Conservation (phyloP, 148 eudicot genomes). For the Nepenthes gracilis region DNA sequence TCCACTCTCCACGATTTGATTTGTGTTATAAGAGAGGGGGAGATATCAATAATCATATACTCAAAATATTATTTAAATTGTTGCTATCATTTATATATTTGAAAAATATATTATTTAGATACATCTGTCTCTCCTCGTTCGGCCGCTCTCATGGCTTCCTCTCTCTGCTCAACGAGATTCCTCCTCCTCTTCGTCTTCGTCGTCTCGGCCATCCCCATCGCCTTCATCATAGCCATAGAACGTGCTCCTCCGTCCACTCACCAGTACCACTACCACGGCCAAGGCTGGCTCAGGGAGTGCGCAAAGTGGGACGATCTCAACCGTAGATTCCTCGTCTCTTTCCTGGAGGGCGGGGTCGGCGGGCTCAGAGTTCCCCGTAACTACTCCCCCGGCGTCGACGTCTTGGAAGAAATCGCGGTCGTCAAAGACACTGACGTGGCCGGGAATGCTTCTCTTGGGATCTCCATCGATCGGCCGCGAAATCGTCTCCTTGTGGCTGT, state of each 20-base stretch:
- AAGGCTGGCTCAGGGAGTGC: slow-evolving; percentile 58
- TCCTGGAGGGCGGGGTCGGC: slow-evolving; percentile 70
- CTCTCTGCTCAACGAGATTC: background rate
- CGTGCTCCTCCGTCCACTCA: slow-evolving; percentile 32
- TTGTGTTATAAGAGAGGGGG: too few species aligned
- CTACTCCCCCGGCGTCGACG: background rate
- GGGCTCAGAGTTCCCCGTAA: slow-evolving; percentile 28
- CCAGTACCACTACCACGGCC: slow-evolving; percentile 60
- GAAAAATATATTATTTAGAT: too few species aligned
- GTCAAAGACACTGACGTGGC: slow-evolving; percentile 40
- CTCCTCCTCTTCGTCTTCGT: slow-evolving; percentile 30
- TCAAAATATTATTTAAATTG: too few species aligned
- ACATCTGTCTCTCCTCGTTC: too few species aligned
- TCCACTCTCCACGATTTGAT: too few species aligned
- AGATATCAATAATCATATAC: too few species aligned
- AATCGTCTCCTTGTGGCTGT: slow-evolving; percentile 51
- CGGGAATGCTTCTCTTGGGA: slow-evolving; percentile 56
- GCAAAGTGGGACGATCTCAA: slow-evolving; percentile 65
- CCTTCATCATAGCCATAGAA: slow-evolving; percentile 49
- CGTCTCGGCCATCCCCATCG: slow-evolving; percentile 66
- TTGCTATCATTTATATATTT: too few species aligned
- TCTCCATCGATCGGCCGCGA: slow-evolving; percentile 46
- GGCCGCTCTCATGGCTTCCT: too few species aligned
- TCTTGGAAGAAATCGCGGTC: slow-evolving; percentile 37
- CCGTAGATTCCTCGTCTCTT: slow-evolving; percentile 64